Conservation (phyloP, 345 rosid species). For the Carallia brachiata region DNA sequence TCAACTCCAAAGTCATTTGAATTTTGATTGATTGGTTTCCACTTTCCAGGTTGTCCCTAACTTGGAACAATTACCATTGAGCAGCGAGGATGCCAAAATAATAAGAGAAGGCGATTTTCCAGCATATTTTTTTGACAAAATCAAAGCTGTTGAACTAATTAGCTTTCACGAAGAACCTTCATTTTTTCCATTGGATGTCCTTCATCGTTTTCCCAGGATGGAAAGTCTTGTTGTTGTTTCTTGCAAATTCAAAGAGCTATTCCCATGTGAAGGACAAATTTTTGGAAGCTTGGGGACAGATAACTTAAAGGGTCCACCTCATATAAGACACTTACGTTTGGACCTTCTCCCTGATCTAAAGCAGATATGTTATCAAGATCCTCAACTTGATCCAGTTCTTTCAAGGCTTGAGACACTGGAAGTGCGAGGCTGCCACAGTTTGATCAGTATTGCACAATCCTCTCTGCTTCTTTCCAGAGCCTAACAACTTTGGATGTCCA, state of each 20-base stretch:
- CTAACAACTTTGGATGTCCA: neutral
- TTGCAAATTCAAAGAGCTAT: neutral
- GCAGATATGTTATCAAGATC: neutral
- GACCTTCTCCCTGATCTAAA: neutral
- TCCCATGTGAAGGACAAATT: neutral
- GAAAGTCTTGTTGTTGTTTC: neutral
- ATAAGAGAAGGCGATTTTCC: too few species aligned
- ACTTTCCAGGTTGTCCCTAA: neutral
- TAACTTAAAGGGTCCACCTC: neutral
- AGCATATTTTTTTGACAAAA: neutral
- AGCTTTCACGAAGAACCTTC: neutral
- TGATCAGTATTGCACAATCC: conserved; percentile 7
- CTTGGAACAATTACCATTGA: neutral
- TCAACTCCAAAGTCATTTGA: too few species aligned
- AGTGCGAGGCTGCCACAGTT: neutral
- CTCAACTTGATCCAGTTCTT: neutral
- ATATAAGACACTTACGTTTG: neutral
- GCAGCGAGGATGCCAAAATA: neutral
- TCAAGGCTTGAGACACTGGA: neutral
- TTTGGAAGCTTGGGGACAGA: neutral
- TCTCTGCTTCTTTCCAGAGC: neutral
- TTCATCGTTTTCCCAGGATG: neutral
- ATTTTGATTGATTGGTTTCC: neutral
- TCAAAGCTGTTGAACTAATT: neutral
- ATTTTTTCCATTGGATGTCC: neutral